Base-by-base conservation (phyloP, 192 early-diverging fungal species). In the Entophlyctis luteolus region DNA sequence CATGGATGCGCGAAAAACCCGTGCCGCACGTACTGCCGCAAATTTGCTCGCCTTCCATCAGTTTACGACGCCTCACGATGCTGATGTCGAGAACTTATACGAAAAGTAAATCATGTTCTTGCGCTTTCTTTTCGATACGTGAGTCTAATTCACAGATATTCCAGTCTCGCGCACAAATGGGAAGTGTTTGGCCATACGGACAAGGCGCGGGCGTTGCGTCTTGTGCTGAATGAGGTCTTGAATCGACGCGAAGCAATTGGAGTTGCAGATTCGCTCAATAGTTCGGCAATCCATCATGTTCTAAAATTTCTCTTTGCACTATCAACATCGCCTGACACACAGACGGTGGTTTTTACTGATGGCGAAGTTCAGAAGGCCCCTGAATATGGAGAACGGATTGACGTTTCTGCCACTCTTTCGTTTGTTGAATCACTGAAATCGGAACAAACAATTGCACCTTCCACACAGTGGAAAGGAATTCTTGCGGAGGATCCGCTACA, bases 151-250 rank as follows among this genome's bases (percentile, higher is more conserved):
- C 2, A 1, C 18, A 53, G 12, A 22, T 12, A 53, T 22, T 20
- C 20, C 37, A 63, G 60, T 4, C 42, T 63, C 6, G 42, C 42
- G n/a, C 23, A 37, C 16, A 63, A 63, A n/a, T 63, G 60, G 60
- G 46, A 49, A 6, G 25, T 63, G 16, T 63, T 63, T 63, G 60
- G 60, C 18, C 27, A 33, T 3, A n/a, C 42, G 6, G 42, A 47
- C n/a, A 47, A 49, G 29, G 60, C 60, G n/a, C 32, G 32, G 16
- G 60, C 60, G 12, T 20, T 63, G 10, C 14, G 23, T 5, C n/a
- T 63, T 6, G 20, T 49, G 6, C 16, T 49, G 12, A 31, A 23
- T 12, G 33, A 63, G 18, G 18, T 14, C 3, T 33, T 63, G 2
- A 28, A 20, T 12, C 14, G 4, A 31, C 46, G 16, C 12, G 23